Evolutionary conservation across 2,329 filamentous ascomycete genomes (phyloP).

Genomic region (Cytospora leucostoma): DNA sequence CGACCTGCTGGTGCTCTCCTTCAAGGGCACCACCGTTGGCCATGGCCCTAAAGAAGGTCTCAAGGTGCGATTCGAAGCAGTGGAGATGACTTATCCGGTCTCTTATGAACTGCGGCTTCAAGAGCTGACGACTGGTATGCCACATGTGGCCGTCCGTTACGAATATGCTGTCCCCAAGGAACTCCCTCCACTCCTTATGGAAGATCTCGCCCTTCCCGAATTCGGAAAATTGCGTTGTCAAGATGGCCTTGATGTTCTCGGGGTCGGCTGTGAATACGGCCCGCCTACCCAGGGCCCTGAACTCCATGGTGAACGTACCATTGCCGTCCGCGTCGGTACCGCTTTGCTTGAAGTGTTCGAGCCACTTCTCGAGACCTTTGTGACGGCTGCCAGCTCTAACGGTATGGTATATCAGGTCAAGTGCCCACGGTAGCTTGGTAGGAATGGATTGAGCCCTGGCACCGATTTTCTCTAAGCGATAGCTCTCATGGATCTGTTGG

Average conservation of each 20-base stretch:
- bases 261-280: constrained; percentile 77
- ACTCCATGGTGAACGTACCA: constrained; percentile 61
- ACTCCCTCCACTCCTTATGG: constrained; percentile 73
- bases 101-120: constrained; percentile 84
- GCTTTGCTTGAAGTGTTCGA: constrained; percentile 47
- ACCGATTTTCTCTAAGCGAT: constrained; percentile 49
- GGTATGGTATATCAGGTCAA: constrained; percentile 65
- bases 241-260: constrained; percentile 86
- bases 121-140: constrained; percentile 78
- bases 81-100: constrained; percentile 81
- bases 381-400: constrained; percentile 54
- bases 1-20: constrained; percentile 64
- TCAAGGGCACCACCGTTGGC: constrained; percentile 58
- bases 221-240: constrained; percentile 84
- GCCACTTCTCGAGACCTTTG: constrained; percentile 64
- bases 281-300: constrained; percentile 55
- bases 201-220: constrained; percentile 81
- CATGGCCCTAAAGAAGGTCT: constrained; percentile 70
- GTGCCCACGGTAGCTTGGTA: constrained; percentile 54
- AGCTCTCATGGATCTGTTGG: constrained; percentile 43
- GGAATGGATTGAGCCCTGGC: constrained; percentile 42
- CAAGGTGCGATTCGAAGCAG: constrained; percentile 77
- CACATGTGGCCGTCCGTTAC: constrained; percentile 77
- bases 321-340: constrained; percentile 55
- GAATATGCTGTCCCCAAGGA: constrained; percentile 76